Evolutionary conservation across 495 filamentous ascomycete species (phyloP).

Genomic region (Tuber melanosporum): DNA sequence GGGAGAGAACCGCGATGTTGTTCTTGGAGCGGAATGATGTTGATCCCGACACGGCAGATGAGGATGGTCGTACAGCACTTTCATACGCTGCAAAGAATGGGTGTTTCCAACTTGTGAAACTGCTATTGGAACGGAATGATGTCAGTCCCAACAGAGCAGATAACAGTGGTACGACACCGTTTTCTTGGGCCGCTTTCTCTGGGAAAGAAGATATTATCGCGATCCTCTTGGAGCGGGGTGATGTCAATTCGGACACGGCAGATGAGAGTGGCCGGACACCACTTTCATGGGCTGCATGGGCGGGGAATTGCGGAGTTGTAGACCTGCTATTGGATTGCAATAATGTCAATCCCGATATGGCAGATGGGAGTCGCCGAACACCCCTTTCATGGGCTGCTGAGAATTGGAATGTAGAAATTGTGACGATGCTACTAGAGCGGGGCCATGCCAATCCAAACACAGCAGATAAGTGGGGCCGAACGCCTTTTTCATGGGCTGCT

Average conservation of each 20-base stretch:
- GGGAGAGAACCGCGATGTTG: too few species aligned
- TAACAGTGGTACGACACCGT: too few species aligned
- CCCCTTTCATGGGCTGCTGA: slow-evolving; percentile 39
- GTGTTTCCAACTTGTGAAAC: too few species aligned
- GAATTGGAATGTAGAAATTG: slow-evolving; percentile 35
- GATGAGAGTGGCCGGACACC: slow-evolving; percentile 41
- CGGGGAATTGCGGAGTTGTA: too few species aligned
- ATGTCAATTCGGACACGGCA: slow-evolving; percentile 15
- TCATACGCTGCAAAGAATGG: too few species aligned
- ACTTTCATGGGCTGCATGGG: slow-evolving; percentile 41
- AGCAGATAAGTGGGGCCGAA: slow-evolving; percentile 11
- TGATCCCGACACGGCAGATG: too few species aligned
- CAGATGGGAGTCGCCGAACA: slow-evolving; percentile 22
- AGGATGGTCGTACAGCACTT: too few species aligned
- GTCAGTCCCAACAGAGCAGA: too few species aligned
- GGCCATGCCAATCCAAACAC: slow-evolving; percentile 9
- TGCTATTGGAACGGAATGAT: too few species aligned
- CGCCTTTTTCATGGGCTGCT: slow-evolving; percentile 33
- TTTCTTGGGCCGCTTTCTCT: too few species aligned
- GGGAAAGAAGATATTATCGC: slow-evolving; percentile 13
- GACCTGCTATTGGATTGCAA: too few species aligned
- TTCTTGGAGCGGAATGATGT: too few species aligned
- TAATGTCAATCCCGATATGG: not conserved
- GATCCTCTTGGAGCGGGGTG: slow-evolving; percentile 31
- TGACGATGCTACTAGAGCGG: slow-evolving; percentile 38